Evolutionary conservation across 2,329 filamentous ascomycete species (phyloP).

Genomic region (Hortaea werneckii): DNA sequence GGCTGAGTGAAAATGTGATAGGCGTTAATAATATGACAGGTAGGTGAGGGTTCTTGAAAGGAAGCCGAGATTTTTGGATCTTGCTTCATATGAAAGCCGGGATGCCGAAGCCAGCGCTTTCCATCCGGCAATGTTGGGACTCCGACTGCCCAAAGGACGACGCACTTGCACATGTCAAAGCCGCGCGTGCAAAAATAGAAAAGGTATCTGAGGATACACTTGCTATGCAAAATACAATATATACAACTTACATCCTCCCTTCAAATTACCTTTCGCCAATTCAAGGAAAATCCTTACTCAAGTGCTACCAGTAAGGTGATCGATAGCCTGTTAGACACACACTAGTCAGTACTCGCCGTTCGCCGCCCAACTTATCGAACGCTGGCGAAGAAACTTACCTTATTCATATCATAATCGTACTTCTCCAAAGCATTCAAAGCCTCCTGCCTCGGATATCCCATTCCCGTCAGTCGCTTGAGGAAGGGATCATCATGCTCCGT

Average conservation of each 20-base stretch:
- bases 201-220: neutral
- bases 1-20: too few relatives aligned
- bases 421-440: conserved; percentile 78
- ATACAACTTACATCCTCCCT: neutral
- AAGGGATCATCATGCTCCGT: conserved; percentile 86
- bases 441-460: conserved; percentile 72
- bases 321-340: neutral
- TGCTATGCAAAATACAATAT: neutral
- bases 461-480: conserved; percentile 74
- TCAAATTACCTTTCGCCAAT: too few relatives aligned
- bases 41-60: too few relatives aligned
- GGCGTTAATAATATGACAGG: too few relatives aligned
- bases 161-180: too few relatives aligned
- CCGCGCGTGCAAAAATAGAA: too few relatives aligned
- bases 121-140: too few relatives aligned
- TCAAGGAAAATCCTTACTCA: neutral
- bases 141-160: too few relatives aligned
- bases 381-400: neutral
- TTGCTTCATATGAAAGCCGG: too few relatives aligned
- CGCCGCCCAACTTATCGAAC: neutral
- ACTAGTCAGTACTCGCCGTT: neutral
- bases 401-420: conserved; percentile 62
- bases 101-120: too few relatives aligned
- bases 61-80: too few relatives aligned
- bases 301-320: conserved; percentile 1